Percentiles rank a stretch among this genome's conserved stretches.
These are phyloP conservation scores for Ascoidea asiatica DNA, from an alignment of 805 yeast genomes.

Conservation along the genomic window DNA sequence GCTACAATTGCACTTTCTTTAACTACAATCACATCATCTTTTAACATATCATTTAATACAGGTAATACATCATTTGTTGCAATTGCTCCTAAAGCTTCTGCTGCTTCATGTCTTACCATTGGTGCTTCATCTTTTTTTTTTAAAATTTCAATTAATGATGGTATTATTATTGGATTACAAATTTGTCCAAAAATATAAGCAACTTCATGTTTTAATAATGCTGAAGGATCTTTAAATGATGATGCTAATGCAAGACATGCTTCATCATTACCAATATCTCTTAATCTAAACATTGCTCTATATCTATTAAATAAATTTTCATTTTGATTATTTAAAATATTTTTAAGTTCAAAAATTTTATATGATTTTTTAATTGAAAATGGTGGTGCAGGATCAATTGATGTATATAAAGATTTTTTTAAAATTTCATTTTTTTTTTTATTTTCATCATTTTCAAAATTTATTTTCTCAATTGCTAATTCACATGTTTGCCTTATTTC, in stretches of 20 bases:
- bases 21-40: slow-evolving; percentile 80
- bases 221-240: slow-evolving; percentile 84
- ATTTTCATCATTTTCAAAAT: slow-evolving; percentile 51
- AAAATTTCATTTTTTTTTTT: slow-evolving; percentile 51
- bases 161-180: slow-evolving; percentile 86
- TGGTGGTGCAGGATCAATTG: slow-evolving; percentile 98
- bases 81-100: slow-evolving; percentile 94
- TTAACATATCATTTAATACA: slow-evolving; percentile 61
- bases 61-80: slow-evolving; percentile 95
- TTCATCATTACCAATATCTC: slow-evolving; percentile 89
- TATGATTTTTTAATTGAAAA: slow-evolving; percentile 50
- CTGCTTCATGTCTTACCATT: slow-evolving; percentile 99
- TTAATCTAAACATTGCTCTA: slow-evolving; percentile 94
- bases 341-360: slow-evolving; percentile 52
- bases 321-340: slow-evolving; percentile 59
- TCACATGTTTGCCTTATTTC: slow-evolving; percentile 97
- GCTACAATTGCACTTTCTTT: slow-evolving; percentile 97
- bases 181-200: slow-evolving; percentile 98
- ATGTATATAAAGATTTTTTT: slow-evolving; percentile 65
- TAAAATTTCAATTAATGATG: slow-evolving; percentile 72
- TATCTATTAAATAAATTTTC: slow-evolving; percentile 85
- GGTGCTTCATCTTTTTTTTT: slow-evolving; percentile 75
- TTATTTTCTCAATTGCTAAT: slow-evolving; percentile 87
- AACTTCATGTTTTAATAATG: slow-evolving; percentile 92
- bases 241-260: slow-evolving; percentile 86